Evolutionary conservation across 345 rosid genomes (phyloP), one percentile per base, ranked within the genome.

Genomic region (Cardamine resedifolia): DNA sequence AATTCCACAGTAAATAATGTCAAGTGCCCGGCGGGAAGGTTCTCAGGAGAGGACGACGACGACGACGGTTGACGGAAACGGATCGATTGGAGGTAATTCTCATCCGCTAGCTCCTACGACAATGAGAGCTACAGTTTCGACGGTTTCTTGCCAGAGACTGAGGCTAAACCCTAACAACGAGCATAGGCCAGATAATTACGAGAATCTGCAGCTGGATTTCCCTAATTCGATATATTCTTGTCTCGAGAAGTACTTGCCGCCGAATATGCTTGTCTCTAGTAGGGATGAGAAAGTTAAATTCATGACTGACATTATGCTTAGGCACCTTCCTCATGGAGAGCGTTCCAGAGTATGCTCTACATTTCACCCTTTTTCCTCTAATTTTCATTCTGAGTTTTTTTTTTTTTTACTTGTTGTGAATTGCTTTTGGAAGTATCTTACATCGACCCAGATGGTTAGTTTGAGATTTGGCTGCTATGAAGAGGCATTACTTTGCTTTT

Each of bases 311-410:
- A 85, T 90, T 70, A 85, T 93, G 72, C 75, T 81, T 18, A 88
- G 90, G 56, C 92, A 93, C 78, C 82, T 90, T 44, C 92, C 96
- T 0, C 88, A 84, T 63, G 92, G 85, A 44, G 98, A 93, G 81
- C 86, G 89, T 34, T 73, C 79, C 71, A 91, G 96, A 58, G 98
- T 88, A 83, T 69, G 58, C 60, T 3, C 60, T 44, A 60, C 33
- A 19, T 43, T 45, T 52, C 10, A 43, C 34, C 39, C 28, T 21
- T 39, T 60, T 58, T 12, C 39, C 8, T 23, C 8, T 3, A 14
- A 21, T 10, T 20, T 15, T 12, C 10, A 2, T 7, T 57, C 16
- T 62, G 11, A 38, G 9, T 66, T n/a, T n/a, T n/a, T n/a, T n/a
- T n/a, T n/a, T n/a, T n/a, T n/a, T n/a, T n/a, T n/a, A n/a, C n/a